Evolutionary conservation across 306 rosid genomes (phyloP).

Genomic region (Vicia sativa): DNA sequence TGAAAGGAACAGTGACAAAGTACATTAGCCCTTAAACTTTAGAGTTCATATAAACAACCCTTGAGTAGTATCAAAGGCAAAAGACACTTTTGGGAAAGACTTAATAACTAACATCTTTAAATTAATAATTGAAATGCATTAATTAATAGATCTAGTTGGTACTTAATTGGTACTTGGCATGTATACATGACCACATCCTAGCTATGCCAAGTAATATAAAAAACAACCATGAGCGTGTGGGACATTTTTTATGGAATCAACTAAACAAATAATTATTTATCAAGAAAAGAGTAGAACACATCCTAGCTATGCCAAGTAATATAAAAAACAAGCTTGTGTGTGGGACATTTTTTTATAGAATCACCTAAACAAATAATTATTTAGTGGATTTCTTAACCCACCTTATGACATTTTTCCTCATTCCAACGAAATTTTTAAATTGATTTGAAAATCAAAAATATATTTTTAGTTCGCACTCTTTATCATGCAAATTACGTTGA

Average conservation of each 20-base stretch:
- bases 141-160: constrained; percentile 15
- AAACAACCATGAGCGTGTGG: neutral
- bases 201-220: neutral
- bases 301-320: no score
- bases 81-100: constrained; percentile 27
- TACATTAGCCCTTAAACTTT: constrained; percentile 21
- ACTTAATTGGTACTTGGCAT: neutral
- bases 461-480: no score
- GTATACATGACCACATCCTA: neutral
- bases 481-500: no score
- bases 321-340: no score
- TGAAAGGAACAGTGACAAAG: constrained; percentile 40
- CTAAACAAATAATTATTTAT: neutral
- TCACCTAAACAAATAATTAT: no score
- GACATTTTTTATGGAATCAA: neutral
- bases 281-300: neutral
- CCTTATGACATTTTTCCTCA: no score
- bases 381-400: no score
- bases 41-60: constrained; percentile 33
- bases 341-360: no score
- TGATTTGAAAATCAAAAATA: no score
- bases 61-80: constrained; percentile 42
- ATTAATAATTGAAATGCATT: neutral
- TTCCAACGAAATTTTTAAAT: no score
- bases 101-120: neutral